phyloP scores from a whole-genome alignment of 495 filamentous ascomycete genomes.

The Penicillium crystallinum region DNA sequence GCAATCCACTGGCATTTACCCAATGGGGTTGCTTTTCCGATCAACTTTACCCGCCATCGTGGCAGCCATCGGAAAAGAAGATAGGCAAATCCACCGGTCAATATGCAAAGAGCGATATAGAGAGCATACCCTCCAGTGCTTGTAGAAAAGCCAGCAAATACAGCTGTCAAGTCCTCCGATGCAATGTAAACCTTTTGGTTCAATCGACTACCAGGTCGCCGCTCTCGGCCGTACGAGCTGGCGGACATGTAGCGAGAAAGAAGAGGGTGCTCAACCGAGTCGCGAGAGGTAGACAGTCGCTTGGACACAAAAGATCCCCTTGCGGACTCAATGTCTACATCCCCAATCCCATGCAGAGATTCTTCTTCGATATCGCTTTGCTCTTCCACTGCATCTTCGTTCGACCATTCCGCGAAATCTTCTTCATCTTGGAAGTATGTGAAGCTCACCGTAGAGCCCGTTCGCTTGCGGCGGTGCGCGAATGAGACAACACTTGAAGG shows the following conservation, averaged over 20 bases:
- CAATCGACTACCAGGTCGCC: conserved; percentile 48
- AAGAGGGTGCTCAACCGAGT: conserved; percentile 66
- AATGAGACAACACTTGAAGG: conserved; percentile 88
- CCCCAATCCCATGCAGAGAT: conserved; percentile 26
- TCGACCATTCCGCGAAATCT: conserved; percentile 46
- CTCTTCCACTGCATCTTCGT: conserved; percentile 48
- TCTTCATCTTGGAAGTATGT: conserved; percentile 71
- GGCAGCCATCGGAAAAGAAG: conserved; percentile 87
- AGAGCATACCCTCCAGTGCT: conserved; percentile 58
- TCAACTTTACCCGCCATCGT: conserved; percentile 71
- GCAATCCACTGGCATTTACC: conserved; percentile 83
- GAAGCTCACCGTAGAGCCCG: conserved; percentile 83
- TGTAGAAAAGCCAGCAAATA: conserved; percentile 85
- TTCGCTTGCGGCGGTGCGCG: conserved; percentile 66
- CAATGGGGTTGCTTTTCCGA: conserved; percentile 63
- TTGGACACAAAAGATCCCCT: conserved; percentile 36
- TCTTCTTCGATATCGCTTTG: conserved; percentile 52
- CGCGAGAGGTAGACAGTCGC: conserved; percentile 55
- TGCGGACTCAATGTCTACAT: conserved; percentile 30
- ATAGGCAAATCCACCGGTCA: conserved; percentile 73
- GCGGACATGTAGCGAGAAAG: conserved; percentile 58
- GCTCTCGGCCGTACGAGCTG: conserved; percentile 52
- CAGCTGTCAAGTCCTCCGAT: conserved; percentile 89
- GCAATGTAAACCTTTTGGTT: conserved; percentile 90
- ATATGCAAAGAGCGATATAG: conserved; percentile 63